Evolutionary conservation across 225 moss, liverwort and hornwort species (phyloP), one percentile per base, ranked within the genome.

Genomic region (Thuidium tamariscinum): DNA sequence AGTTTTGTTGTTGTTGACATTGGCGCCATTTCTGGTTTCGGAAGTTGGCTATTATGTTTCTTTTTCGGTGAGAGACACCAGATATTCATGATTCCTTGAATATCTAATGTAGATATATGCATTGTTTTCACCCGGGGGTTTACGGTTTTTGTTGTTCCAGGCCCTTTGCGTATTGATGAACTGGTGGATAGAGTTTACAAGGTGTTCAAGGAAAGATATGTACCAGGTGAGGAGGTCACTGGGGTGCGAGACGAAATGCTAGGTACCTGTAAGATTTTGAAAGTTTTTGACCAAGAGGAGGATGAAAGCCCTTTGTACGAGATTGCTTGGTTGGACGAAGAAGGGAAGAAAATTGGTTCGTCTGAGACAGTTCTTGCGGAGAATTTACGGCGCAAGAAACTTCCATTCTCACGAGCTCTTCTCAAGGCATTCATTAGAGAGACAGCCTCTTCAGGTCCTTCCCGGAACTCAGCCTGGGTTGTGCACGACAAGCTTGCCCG

Each of bases 131-230:
- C 42, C 59, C 82, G 70, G 87, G 59, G 74, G 70, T 86, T 87
- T 70, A 80, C 71, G 74, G 52, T 62, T 88, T 71, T 77, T 69
- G 60, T 74, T 89, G 56, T 61, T 87, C 68, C 96, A 99, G 99
- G 99, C 89, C 92, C 92, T 70, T 91, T 99, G 81, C 96, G 99
- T 73, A 92, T 95, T 82, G 99, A 99, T 89, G 97, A 99, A 86
- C 96, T 99, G 86, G 96, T 97, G 76, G 99, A 99, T 89, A 96
- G 95, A 86, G 90, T 96, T 80, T 99, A 97, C 88, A 99, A 99
- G 85, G 92, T 92, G 71, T 97, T 96, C 83, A 97, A 97, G 91
- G 95, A 97, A 82, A 93, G 91, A 48, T 99, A 90, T 92, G 99
- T 99, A 20, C 89, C 94, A 61, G 96, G 95, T 65, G 99, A 99